Evolutionary conservation across 169 alveolate genomes (phyloP).

Genomic region (Cyclospora cayetanensis): DNA sequence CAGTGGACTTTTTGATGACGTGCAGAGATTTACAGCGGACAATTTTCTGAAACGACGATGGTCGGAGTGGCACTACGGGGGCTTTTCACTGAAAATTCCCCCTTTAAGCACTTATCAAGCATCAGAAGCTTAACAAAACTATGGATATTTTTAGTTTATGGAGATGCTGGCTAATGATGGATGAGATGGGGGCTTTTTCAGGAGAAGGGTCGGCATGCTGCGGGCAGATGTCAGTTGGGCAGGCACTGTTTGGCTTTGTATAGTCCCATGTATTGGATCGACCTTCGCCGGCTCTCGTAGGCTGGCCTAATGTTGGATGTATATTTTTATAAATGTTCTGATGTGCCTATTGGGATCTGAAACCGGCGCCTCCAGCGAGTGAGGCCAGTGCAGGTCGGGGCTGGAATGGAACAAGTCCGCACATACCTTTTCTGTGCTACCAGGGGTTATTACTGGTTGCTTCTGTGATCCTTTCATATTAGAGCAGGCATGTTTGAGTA

Average conservation of each 20-base stretch:
- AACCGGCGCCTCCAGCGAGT: background rate
- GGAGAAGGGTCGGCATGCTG: constrained; percentile 20
- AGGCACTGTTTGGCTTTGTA: constrained; percentile 33
- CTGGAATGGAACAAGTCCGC: constrained; percentile 65
- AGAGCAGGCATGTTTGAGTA: background rate
- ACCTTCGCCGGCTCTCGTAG: background rate
- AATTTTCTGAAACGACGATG: no score
- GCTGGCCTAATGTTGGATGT: background rate
- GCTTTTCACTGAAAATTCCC: no score
- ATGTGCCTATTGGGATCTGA: background rate
- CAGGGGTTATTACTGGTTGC: background rate
- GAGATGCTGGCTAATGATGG: no score
- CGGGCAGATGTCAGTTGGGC: constrained; percentile 56
- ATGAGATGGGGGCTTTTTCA: no score
- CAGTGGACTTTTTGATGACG: no score
- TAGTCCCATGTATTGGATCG: constrained; percentile 62
- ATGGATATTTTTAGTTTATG: no score
- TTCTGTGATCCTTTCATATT: background rate
- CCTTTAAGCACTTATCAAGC: no score
- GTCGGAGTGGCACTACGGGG: no score
- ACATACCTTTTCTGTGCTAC: constrained; percentile 31
- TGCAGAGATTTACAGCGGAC: no score
- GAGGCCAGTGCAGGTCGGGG: constrained; percentile 44
- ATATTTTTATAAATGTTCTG: constrained; percentile 23
- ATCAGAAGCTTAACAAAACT: no score